Evolutionary conservation across 192 early-diverging fungal genomes (phyloP), one percentile per base, ranked within the genome.

Genomic region (Jimgerdemannia lactiflua): DNA sequence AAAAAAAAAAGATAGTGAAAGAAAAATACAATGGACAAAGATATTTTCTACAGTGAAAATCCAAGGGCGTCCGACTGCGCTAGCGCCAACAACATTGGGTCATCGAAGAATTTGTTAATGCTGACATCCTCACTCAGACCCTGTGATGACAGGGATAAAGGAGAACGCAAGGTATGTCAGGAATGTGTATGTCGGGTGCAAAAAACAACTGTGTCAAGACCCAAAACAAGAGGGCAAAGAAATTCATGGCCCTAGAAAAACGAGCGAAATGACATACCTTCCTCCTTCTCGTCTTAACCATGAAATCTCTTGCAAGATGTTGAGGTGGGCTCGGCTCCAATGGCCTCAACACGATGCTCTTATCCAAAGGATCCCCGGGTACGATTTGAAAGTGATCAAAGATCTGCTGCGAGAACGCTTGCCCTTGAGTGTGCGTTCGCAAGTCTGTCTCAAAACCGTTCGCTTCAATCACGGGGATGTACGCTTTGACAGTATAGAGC

Each of bases 351-450:
- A 94, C 92, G 75, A 95, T 94, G 4, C 82, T 84, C 74, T 94
- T 93, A 80, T 98, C 97, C 59, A 99, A 84, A 42, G 98, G 98
- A 78, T 99, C 96, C 10, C 98, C 98, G 54, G 98, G 98, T 18
- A 99, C 97, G 65, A 94, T 90, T 78, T 98, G 95, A 96, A 96
- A 99, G 73, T 98, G 96, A 73, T 99, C 97, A 90, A 99, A 99
- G 82, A 93, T 92, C 80, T 97, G 95, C 80, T 98, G 97, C 75
- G 94, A 95, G 82, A 99, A 99, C 4, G 96, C 98, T 83, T 97
- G 94, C 4, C 98, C 98, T 75, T 96, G 94, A 40, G 97, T 99
- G 82, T 96, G 95, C 39, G 96, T 95, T 43, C 98, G 85, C 75
- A 99, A 76, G 82, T 99, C 98, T 0, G 97, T 97, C 77, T 99